Conservation (phyloP, 306 rosid species). For the Vigna mungo region DNA sequence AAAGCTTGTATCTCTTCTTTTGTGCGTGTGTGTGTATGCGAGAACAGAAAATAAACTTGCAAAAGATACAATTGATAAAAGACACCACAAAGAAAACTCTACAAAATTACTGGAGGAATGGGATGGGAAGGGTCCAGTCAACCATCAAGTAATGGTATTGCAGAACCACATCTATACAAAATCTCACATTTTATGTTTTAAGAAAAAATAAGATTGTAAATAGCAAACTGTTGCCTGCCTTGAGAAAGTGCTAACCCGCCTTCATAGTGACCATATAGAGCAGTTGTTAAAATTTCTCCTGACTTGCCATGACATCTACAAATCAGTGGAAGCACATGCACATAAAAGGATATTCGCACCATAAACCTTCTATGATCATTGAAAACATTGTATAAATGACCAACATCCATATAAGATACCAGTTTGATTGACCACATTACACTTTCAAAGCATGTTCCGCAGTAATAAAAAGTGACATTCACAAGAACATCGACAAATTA, state of each 20-base stretch:
- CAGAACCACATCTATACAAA: slow-evolving; percentile 55
- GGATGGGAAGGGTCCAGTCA: slow-evolving; percentile 40
- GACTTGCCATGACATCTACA: slow-evolving; percentile 93
- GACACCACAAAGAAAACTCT: slow-evolving; percentile 28
- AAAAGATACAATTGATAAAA: slow-evolving; percentile 39
- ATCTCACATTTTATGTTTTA: slow-evolving; percentile 43
- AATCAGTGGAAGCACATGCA: slow-evolving; percentile 92
- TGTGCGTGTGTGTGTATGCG: neutral
- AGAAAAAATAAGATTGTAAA: slow-evolving; percentile 54
- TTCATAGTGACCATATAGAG: slow-evolving; percentile 91
- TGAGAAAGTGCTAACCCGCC: slow-evolving; percentile 86
- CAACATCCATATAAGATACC: slow-evolving; percentile 56
- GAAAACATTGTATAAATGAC: slow-evolving; percentile 58
- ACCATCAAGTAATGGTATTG: slow-evolving; percentile 51
- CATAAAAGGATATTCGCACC: slow-evolving; percentile 72
- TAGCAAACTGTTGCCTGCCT: slow-evolving; percentile 91
- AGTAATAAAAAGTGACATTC: slow-evolving; percentile 40
- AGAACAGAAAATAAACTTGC: slow-evolving; percentile 36
- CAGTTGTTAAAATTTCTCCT: slow-evolving; percentile 88
- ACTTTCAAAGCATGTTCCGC: slow-evolving; percentile 45
- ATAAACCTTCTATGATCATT: slow-evolving; percentile 62
- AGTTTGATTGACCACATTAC: slow-evolving; percentile 46
- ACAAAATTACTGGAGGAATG: slow-evolving; percentile 21
- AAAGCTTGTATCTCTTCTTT: neutral
- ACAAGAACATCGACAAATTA: slow-evolving; percentile 32